Evolutionary conservation across 2,329 filamentous ascomycete genomes (phyloP).

Genomic region (Xylaria multiplex): DNA sequence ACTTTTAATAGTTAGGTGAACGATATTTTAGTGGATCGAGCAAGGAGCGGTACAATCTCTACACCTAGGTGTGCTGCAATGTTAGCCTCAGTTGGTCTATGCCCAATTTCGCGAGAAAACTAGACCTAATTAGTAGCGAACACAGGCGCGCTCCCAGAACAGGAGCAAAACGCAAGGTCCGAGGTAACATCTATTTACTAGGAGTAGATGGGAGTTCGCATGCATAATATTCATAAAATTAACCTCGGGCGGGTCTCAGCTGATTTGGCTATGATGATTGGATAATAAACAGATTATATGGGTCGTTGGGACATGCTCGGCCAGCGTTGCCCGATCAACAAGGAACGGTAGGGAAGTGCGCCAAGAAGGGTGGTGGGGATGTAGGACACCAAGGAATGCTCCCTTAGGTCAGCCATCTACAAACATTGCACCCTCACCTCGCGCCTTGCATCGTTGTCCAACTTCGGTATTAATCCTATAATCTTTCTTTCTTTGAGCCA

Average conservation of each 20-base stretch:
- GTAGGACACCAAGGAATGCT: conserved; percentile 31
- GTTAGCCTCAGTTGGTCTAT: too few relatives aligned
- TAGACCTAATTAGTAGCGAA: too few relatives aligned
- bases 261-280: conserved; percentile 3
- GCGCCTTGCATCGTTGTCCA: conserved; percentile 52
- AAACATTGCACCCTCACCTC: conserved; percentile 42
- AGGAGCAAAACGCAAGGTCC: too few relatives aligned
- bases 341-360: conserved; percentile 36
- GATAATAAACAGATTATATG: neutral
- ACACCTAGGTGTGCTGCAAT: too few relatives aligned
- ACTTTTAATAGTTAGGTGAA: too few relatives aligned
- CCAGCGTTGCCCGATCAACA: conserved; percentile 46
- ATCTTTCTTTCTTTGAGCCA: conserved; percentile 47
- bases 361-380: conserved; percentile 38
- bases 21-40: too few relatives aligned
- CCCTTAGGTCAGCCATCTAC: conserved; percentile 37
- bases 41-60: too few relatives aligned
- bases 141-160: too few relatives aligned
- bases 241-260: neutral
- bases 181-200: too few relatives aligned
- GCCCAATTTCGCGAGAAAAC: too few relatives aligned
- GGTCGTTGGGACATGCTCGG: neutral
- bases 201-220: neutral
- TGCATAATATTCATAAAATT: conserved; percentile 4
- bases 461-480: conserved; percentile 49